Evolutionary conservation across 345 rosid genomes (phyloP), one percentile per base, ranked within the genome.

Genomic region (Triadica sebifera): DNA sequence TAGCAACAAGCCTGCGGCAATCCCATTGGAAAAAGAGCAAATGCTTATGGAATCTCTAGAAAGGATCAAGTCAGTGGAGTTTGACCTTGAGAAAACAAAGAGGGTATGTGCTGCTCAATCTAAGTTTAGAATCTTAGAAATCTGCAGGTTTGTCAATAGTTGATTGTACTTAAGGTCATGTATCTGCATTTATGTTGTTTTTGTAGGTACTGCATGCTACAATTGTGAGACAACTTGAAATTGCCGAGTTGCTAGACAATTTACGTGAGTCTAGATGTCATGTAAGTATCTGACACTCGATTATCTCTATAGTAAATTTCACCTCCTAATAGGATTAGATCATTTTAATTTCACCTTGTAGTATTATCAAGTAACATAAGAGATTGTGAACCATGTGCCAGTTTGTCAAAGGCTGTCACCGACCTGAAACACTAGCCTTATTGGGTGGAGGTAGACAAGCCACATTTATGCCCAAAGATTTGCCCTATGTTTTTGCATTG

Each of bases 31-130:
- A 79, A 92, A 94, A 81, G 98, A 94, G 74, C 86, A 82, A 78
- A 87, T 92, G 85, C 85, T 94, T 11, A 77, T 83, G 83, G 88
- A 92, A 72, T 92, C 96, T 72, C 79, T 92, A 46, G 97, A 92
- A 70, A 88, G 98, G 80, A 94, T 94, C 67, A 94, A 86, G 75
- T 89, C 88, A 25, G 88, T 91, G 67, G 98, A 94, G 87, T 86
- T 76, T 71, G 98, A 94, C 84, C 94, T 94, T 17, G 91, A 89
- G 58, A 92, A 91, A 84, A 94, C 98, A 70, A 94, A 91, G 82
- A 80, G 86, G 79, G 98, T 94, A 85, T 67, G 88, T 41, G n/a
- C 22, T 64, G 49, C 67, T 69, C 57, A 46, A 25, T 52, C 57
- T 69, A 45, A 38, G 34, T 71, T 47, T 68, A 29, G 62, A 63